Conservation (phyloP, 495 filamentous ascomycete genomes). For the Penicillium turbatum region DNA sequence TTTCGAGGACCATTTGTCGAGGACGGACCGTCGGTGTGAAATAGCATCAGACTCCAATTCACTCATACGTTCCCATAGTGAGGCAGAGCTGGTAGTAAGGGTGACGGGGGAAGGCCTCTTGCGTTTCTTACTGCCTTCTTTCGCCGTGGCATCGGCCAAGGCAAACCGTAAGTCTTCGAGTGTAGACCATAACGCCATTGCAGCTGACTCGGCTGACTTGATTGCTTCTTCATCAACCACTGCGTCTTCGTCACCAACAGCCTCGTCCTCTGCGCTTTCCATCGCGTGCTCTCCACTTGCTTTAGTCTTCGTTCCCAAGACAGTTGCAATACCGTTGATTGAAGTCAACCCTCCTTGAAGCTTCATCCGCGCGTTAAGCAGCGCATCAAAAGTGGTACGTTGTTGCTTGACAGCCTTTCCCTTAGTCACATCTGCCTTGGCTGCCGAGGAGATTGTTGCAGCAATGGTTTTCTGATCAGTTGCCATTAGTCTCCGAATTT, state of each 20-base stretch:
- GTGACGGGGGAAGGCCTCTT: conserved; percentile 50
- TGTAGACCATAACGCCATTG: conserved; percentile 79
- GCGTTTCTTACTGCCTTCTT: conserved; percentile 52
- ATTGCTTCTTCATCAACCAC: conserved; percentile 45
- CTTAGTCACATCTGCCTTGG: conserved; percentile 75
- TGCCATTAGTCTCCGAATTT: conserved; percentile 64
- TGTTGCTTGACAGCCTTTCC: conserved; percentile 81
- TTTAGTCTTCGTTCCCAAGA: conserved; percentile 32
- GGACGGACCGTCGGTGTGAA: conserved; percentile 38
- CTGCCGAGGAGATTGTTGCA: conserved; percentile 65
- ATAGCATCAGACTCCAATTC: conserved; percentile 54
- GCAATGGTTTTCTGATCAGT: conserved; percentile 67
- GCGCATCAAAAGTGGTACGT: conserved; percentile 75
- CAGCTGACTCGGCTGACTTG: conserved; percentile 81
- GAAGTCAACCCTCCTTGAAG: conserved; percentile 85
- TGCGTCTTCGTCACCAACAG: conserved; percentile 38
- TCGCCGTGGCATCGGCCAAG: conserved; percentile 48
- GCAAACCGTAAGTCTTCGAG: conserved; percentile 67
- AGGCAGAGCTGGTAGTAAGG: conserved; percentile 43
- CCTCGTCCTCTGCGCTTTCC: conserved; percentile 31
- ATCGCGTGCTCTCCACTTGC: conserved; percentile 26
- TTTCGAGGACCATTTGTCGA: conserved; percentile 51
- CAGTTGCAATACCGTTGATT: conserved; percentile 64
- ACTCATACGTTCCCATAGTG: conserved; percentile 71
- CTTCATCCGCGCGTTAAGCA: conserved; percentile 83